Base-by-base conservation (phyloP, 2,329 filamentous ascomycete species). In the Tolypocladium nubicola region DNA sequence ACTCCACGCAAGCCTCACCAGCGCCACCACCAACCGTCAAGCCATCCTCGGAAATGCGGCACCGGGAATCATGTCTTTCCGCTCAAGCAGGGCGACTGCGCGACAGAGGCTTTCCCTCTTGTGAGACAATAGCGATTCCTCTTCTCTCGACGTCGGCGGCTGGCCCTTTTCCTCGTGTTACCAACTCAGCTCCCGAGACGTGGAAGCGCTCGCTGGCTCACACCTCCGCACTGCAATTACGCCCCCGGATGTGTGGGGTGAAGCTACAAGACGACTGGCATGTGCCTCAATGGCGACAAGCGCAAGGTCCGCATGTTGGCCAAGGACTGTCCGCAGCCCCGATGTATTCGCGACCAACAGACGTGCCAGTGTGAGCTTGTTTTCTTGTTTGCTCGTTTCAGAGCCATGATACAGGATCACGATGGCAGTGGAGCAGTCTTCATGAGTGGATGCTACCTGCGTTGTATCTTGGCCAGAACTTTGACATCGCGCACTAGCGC, bases 361-460 rank as follows among this genome's bases (percentile, higher is more conserved):
- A 9, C 26, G 47, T 35, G 47, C 30, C 35, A 8, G 38, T 33
- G 38, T 38, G 50, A 59, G 49, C 11, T 23, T 56, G 47, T 26
- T 45, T 57, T 55, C 58, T 54, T 41, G 45, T n/a, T 50, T 50
- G 26, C 13, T 54, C 60, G 56, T 21, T 43, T 41, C 55, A 82
- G 85, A 95, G 68, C 87, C 89, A 0, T 94, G 88, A 83, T 95
- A 21, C 88, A 94, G 70, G 89, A 90, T 5, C 88, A 89, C 66
- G 83, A 90, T 68, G 90, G 89, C 14, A 89, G 85, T 59, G 90
- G 89, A 14, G 83, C 85, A 9, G 88, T 95, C 43, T 93, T 93
- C 73, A 92, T 94, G 76, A 86, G 82, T 9, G 88, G 88, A 35
- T 80, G 86, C 67, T 90, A 88, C 66, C 68, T 90, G 60, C 77